Base-by-base conservation (phyloP, 1,284 basidiomycete genomes). In the Marasmius tenuissimus region DNA sequence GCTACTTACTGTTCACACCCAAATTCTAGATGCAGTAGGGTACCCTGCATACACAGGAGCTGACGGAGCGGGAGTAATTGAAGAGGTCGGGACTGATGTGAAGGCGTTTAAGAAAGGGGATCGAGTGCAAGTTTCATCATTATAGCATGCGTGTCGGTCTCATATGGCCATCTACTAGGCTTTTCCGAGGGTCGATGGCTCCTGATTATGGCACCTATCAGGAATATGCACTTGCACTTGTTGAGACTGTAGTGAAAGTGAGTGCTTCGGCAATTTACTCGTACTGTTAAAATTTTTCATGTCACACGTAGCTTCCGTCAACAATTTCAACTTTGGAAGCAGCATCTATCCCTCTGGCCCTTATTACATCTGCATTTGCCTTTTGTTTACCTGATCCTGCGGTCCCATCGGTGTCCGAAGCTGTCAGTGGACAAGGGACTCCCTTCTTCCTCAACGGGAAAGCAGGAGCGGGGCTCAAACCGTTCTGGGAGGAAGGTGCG, bases 41-140 rank as follows among this genome's bases (percentile, higher is more conserved):
- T 8, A 8, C 7, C 45, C 45, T 14, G 16, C 16, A 8, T 47
- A 14, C 5, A 47, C 45, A n/a, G 45, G 45, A n/a, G n/a, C 6
- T n/a, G 45, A 47, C 14, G 45, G 11, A 18, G 45, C 45, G 9
- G 45, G 45, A 10, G 16, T n/a, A 2, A 20, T 47, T 14, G 45
- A 14, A 14, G 11, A 47, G 16, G 45, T 88, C 39, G 87, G 86
- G 4, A 74, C 76, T 52, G 81, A 76, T 0, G 85, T 87, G 16
- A 73, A 73, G 1, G 71, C 74, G 42, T 77, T 86, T 67, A 72
- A 75, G 55, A 78, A 81, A 40, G 87, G 87, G 1, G 86, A 90
- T 69, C 76, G 79, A 68, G 82, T 89, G 84, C 85, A 70, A 67
- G 80, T 27, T 27, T 27, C 27, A 70, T 39, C n/a, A 53, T 51